Evolutionary conservation across 2,329 filamentous ascomycete genomes (phyloP).

Genomic region (Mycosphaerella arachidis): DNA sequence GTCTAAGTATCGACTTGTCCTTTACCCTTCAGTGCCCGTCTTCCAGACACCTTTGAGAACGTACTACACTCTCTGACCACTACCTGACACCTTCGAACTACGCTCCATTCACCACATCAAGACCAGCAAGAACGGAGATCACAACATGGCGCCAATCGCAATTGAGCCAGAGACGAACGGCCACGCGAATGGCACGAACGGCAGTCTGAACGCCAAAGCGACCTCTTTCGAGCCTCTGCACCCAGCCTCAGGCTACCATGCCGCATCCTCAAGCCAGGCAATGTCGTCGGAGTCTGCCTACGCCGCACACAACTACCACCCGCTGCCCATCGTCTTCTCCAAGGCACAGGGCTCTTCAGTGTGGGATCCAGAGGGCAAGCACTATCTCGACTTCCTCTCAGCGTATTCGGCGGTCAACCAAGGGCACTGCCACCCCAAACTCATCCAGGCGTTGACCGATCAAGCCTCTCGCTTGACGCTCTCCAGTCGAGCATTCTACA

Average conservation of each 20-base stretch:
- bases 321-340: constrained; percentile 88
- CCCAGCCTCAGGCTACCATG: constrained; percentile 58
- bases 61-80: not conserved
- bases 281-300: constrained; percentile 76
- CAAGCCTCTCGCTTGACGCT: constrained; percentile 87
- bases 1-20: constrained; percentile 8
- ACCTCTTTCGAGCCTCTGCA: constrained; percentile 39
- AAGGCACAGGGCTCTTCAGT: constrained; percentile 79
- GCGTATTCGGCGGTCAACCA: constrained; percentile 98
- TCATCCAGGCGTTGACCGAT: constrained; percentile 82
- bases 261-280: constrained; percentile 71
- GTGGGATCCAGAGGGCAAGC: constrained; percentile 87
- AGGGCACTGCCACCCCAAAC: constrained; percentile 94
- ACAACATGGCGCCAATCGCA: constrained; percentile 36
- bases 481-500: constrained; percentile 93
- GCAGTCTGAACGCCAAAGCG: constrained; percentile 39
- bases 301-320: constrained; percentile 98
- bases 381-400: constrained; percentile 96
- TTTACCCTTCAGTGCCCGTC: not conserved
- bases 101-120: not conserved
- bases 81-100: not conserved
- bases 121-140: constrained; percentile 1
- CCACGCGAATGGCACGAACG: constrained; percentile 24
- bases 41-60: not conserved
- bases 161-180: constrained; percentile 28